Percentiles rank a stretch among this genome's conserved stretches.
These are phyloP conservation scores for Saccharomycopsis guyanensis DNA, from an alignment of 805 yeast species.

Conservation along the genomic window DNA sequence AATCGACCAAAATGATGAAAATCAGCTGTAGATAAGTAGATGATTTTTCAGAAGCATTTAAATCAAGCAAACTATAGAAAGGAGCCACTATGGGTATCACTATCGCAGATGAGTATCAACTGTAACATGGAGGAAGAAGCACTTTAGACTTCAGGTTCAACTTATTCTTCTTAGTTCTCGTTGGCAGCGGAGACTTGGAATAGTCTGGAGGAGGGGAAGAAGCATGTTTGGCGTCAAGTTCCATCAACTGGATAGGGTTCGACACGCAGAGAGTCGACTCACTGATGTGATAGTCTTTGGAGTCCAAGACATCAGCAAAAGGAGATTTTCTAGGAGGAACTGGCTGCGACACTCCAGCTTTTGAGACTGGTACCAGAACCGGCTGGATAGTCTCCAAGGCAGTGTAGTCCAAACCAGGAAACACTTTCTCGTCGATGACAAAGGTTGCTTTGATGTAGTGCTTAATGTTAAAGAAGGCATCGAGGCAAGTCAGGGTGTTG, in stretches of 20 bases:
- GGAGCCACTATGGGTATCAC: too few species aligned
- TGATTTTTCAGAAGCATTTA: too few species aligned
- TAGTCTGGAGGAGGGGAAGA: conserved; percentile 12
- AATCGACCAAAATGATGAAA: too few species aligned
- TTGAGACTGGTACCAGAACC: too few species aligned
- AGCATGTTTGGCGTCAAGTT: background rate
- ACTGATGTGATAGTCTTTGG: conserved; percentile 4
- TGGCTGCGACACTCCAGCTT: too few species aligned
- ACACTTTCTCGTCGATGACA: conserved; percentile 6
- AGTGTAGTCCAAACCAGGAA: background rate
- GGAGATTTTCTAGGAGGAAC: background rate
- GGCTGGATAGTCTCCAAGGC: background rate
- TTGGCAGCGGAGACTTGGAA: background rate
- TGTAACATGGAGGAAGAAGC: too few species aligned
- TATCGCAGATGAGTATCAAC: too few species aligned
- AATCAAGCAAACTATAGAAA: too few species aligned
- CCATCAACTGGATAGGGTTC: conserved; percentile 1
- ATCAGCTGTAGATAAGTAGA: too few species aligned
- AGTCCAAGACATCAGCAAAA: background rate
- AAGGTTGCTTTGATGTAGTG: conserved; percentile 7
- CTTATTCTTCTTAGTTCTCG: background rate
- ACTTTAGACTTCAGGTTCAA: background rate
- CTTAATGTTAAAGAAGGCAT: conserved; percentile 5
- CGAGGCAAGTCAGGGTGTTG: background rate
- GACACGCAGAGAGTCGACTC: conserved; percentile 1